Evolutionary conservation across 2,329 filamentous ascomycete genomes (phyloP).

Genomic region (Trichoderma simmonsii): DNA sequence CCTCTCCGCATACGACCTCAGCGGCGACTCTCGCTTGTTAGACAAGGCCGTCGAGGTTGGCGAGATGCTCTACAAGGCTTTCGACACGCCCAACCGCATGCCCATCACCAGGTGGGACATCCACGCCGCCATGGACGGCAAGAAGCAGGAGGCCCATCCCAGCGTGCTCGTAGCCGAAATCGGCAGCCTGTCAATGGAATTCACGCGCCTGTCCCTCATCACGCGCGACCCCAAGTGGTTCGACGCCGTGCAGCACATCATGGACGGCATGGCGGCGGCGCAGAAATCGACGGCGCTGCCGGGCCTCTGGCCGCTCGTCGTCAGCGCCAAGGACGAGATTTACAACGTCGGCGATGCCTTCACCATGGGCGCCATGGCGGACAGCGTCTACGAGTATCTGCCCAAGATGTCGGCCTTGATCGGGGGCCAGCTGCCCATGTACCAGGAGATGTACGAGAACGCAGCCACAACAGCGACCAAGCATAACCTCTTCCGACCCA

Average conservation of each 20-base stretch:
- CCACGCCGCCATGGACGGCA: slow-evolving; percentile 26
- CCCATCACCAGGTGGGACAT: slow-evolving; percentile 37
- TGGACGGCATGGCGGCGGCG: slow-evolving; percentile 60
- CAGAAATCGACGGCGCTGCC: slow-evolving; percentile 67
- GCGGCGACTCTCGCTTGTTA: slow-evolving; percentile 41
- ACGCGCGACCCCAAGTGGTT: slow-evolving; percentile 69
- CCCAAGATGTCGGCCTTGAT: slow-evolving; percentile 63
- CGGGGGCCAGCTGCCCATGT: slow-evolving; percentile 56
- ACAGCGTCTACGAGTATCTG: slow-evolving; percentile 59
- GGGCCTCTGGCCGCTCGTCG: slow-evolving; percentile 67
- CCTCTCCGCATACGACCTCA: slow-evolving; percentile 49
- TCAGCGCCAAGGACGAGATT: slow-evolving; percentile 56
- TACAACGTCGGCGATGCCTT: slow-evolving; percentile 40
- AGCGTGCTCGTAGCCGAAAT: slow-evolving; percentile 55
- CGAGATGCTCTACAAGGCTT: slow-evolving; percentile 50
- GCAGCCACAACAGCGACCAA: slow-evolving; percentile 58
- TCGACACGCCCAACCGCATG: slow-evolving; percentile 51
- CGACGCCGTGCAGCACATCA: slow-evolving; percentile 69
- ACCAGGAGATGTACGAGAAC: slow-evolving; percentile 60
- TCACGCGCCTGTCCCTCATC: slow-evolving; percentile 67
- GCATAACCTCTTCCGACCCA: slow-evolving; percentile 67
- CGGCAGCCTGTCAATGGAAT: slow-evolving; percentile 67
- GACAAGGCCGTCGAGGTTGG: slow-evolving; percentile 49
- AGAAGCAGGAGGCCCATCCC: slow-evolving; percentile 21
- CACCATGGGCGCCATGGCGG: slow-evolving; percentile 50